Evolutionary conservation across 768 basidiomycete genomes (phyloP).

Genomic region (Mycena venus): DNA sequence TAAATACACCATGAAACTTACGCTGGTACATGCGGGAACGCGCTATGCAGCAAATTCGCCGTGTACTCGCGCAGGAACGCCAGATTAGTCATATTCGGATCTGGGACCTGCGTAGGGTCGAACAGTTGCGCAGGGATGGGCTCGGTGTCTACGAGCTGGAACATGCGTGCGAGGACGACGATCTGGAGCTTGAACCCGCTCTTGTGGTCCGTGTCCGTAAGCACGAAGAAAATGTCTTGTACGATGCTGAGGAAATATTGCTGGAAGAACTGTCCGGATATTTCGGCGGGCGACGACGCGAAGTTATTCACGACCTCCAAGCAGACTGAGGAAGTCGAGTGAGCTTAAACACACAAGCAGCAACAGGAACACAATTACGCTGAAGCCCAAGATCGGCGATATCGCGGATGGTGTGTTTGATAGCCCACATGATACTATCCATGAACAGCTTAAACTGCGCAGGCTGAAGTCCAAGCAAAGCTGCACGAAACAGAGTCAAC

Average conservation of each 20-base stretch:
- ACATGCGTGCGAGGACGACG: conserved; percentile 91
- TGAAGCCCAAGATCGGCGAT: conserved; percentile 93
- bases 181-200: conserved; percentile 98
- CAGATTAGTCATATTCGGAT: conserved; percentile 82
- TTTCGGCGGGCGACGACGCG: conserved; percentile 81
- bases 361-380: conserved; percentile 56
- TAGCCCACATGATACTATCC: conserved; percentile 99
- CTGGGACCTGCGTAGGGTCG: conserved; percentile 79
- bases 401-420: conserved; percentile 99
- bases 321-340: conserved; percentile 75
- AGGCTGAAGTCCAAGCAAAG: conserved; percentile 86
- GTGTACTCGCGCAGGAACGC: conserved; percentile 88
- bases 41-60: conserved; percentile 85
- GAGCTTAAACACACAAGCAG: background rate
- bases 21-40: conserved; percentile 94
- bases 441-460: conserved; percentile 97
- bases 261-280: conserved; percentile 94
- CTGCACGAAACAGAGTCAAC: conserved; percentile 55
- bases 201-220: conserved; percentile 99
- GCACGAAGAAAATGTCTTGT: conserved; percentile 96
- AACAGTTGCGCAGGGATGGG: conserved; percentile 86
- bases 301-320: conserved; percentile 97
- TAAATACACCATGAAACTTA: no score
- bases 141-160: conserved; percentile 90
- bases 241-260: conserved; percentile 94